Evolutionary conservation across 208 protist genomes (phyloP).

Genomic region (Blechomonas ayalai): DNA sequence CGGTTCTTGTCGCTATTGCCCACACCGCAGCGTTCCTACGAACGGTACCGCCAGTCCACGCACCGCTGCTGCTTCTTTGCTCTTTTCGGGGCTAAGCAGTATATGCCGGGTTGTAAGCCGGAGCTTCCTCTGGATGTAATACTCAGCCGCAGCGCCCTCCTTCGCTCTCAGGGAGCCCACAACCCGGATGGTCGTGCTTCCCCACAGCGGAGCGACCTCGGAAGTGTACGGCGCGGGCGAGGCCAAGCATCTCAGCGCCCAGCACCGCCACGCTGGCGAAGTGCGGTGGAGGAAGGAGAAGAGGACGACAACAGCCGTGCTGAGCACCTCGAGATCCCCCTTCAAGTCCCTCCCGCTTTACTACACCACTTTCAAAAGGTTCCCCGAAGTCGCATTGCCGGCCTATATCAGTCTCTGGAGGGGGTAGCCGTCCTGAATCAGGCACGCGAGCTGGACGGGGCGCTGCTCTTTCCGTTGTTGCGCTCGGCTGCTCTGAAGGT

Average conservation of each 20-base stretch:
- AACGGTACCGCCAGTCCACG: slow-evolving; percentile 28
- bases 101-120: slow-evolving; percentile 50
- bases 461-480: slow-evolving; percentile 64
- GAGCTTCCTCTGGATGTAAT: slow-evolving; percentile 38
- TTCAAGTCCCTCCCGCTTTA: slow-evolving; percentile 19
- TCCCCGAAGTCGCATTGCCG: slow-evolving; percentile 25
- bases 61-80: slow-evolving; percentile 44
- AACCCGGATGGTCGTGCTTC: no score
- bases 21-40: slow-evolving; percentile 66
- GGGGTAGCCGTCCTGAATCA: slow-evolving; percentile 77
- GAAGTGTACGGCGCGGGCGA: neutral
- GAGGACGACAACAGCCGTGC: slow-evolving; percentile 10
- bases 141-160: slow-evolving; percentile 22
- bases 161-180: no score
- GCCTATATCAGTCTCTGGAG: slow-evolving; percentile 40
- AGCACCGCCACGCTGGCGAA: neutral
- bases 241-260: neutral
- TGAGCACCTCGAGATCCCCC: slow-evolving; percentile 15
- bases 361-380: slow-evolving; percentile 26
- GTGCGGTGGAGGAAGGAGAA: slow-evolving; percentile 1
- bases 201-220: neutral
- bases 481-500: slow-evolving; percentile 77
- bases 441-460: slow-evolving; percentile 48
- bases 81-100: slow-evolving; percentile 33
- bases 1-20: slow-evolving; percentile 67